These are phyloP conservation scores for Coleophoma crateriformis DNA, from an alignment of 2,329 filamentous ascomycete genomes.

Conservation along the genomic window DNA sequence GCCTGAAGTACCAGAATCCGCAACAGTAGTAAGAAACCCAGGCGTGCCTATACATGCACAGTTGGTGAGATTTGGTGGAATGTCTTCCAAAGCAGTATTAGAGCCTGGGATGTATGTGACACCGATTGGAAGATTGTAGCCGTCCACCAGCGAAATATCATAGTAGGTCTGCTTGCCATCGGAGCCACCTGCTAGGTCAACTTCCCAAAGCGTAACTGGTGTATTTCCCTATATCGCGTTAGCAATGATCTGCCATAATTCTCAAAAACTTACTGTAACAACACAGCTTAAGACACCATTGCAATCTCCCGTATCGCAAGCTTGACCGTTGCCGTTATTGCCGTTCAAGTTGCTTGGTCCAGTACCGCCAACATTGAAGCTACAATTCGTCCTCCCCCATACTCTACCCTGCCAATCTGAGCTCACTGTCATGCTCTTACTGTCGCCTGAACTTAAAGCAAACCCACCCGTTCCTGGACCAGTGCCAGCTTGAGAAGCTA, in stretches of 20 bases:
- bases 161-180: constrained; percentile 65
- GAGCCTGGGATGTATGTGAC: constrained; percentile 54
- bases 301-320: constrained; percentile 74
- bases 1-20: constrained; percentile 43
- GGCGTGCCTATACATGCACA: constrained; percentile 69
- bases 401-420: constrained; percentile 75
- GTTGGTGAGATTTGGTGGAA: constrained; percentile 73
- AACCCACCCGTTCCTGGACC: constrained; percentile 66
- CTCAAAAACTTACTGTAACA: constrained; percentile 52
- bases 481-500: constrained; percentile 66
- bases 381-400: constrained; percentile 82
- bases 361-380: constrained; percentile 60
- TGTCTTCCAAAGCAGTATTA: constrained; percentile 52
- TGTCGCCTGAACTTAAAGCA: constrained; percentile 52
- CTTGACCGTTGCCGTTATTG: constrained; percentile 38
- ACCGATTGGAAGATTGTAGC: constrained; percentile 73
- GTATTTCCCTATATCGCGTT: constrained; percentile 52
- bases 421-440: constrained; percentile 58
- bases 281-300: constrained; percentile 63
- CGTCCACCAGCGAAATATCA: constrained; percentile 80
- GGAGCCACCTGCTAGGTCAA: constrained; percentile 65
- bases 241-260: background rate
- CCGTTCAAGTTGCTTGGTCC: constrained; percentile 36
- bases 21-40: constrained; percentile 50
- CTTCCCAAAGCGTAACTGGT: constrained; percentile 75